These are phyloP conservation scores for Lepidium didymum DNA, from an alignment of 345 rosid genomes.

Conservation along the genomic window DNA sequence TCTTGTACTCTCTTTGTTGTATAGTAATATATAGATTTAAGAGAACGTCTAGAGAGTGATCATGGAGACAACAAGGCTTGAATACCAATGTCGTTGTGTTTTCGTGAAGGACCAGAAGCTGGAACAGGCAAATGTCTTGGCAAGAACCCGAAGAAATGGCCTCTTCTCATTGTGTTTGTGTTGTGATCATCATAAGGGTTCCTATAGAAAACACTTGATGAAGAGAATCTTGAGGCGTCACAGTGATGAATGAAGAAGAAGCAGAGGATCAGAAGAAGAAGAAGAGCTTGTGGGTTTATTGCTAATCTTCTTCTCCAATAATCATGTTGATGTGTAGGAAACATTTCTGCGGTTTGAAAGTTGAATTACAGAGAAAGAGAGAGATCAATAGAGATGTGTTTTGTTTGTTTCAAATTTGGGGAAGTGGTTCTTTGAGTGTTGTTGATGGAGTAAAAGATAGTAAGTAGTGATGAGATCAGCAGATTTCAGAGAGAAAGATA, in stretches of 20 bases:
- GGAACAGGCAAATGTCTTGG: slow-evolving; percentile 84
- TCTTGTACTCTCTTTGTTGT: not conserved
- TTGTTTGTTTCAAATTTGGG: slow-evolving; percentile 8
- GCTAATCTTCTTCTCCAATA: slow-evolving; percentile 30
- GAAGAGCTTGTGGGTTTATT: not conserved
- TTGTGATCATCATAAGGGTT: slow-evolving; percentile 33
- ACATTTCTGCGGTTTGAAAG: slow-evolving; percentile 27
- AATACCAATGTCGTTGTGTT: slow-evolving; percentile 74
- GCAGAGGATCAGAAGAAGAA: slow-evolving; percentile 18
- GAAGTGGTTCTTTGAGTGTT: not conserved
- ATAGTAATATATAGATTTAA: not conserved
- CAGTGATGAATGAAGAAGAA: slow-evolving; percentile 28
- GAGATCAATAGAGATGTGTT: not conserved
- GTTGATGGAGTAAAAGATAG: slow-evolving; percentile 25
- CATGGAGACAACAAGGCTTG: slow-evolving; percentile 45
- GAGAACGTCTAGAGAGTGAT: slow-evolving; percentile 28
- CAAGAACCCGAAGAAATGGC: slow-evolving; percentile 67
- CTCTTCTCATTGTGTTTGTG: slow-evolving; percentile 17
- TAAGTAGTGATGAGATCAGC: slow-evolving; percentile 31
- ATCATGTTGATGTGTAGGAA: slow-evolving; percentile 11
- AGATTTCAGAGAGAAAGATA: slow-evolving; percentile 9
- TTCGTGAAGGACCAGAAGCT: slow-evolving; percentile 85
- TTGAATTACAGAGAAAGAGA: slow-evolving; percentile 3
- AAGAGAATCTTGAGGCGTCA: slow-evolving; percentile 45
- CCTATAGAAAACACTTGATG: slow-evolving; percentile 32